These are phyloP conservation scores for Wickerhamiella slavikovae DNA, from an alignment of 805 yeast genomes.

Conservation along the genomic window DNA sequence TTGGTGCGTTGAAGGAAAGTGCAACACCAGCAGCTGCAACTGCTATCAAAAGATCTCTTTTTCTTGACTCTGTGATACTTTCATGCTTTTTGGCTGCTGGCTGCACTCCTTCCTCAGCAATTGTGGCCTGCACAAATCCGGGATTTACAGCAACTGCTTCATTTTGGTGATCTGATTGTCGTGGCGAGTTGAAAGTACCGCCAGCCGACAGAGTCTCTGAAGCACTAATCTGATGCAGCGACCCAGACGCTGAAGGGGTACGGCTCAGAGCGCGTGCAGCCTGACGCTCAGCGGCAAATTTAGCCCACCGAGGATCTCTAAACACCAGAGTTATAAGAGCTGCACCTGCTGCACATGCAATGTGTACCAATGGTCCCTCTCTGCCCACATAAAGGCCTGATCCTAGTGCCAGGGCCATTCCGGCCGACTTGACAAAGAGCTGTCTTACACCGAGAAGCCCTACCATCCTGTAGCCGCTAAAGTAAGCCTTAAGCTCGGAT, in stretches of 20 bases:
- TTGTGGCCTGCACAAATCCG: too few species aligned
- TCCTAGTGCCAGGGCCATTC: constrained; percentile 45
- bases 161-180: too few species aligned
- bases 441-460: constrained; percentile 32
- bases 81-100: too few species aligned
- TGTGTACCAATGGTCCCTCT: constrained; percentile 75
- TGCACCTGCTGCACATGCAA: constrained; percentile 26
- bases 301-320: too few species aligned
- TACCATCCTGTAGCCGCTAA: constrained; percentile 40
- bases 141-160: too few species aligned
- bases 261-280: too few species aligned
- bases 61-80: constrained; percentile 12
- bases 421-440: constrained; percentile 33
- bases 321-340: constrained; percentile 23
- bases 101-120: too few species aligned
- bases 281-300: too few species aligned
- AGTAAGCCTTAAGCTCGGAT: constrained; percentile 46
- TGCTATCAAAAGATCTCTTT: constrained; percentile 49
- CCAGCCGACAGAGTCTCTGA: too few species aligned
- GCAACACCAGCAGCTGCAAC: constrained; percentile 72
- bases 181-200: too few species aligned
- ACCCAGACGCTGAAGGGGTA: too few species aligned
- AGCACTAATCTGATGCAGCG: too few species aligned
- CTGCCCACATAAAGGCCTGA: constrained; percentile 70
- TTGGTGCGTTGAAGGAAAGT: constrained; percentile 33